These are phyloP conservation scores for Scleromitrula shiraiana DNA, from an alignment of 2,329 filamentous ascomycete genomes.

Conservation along the genomic window DNA sequence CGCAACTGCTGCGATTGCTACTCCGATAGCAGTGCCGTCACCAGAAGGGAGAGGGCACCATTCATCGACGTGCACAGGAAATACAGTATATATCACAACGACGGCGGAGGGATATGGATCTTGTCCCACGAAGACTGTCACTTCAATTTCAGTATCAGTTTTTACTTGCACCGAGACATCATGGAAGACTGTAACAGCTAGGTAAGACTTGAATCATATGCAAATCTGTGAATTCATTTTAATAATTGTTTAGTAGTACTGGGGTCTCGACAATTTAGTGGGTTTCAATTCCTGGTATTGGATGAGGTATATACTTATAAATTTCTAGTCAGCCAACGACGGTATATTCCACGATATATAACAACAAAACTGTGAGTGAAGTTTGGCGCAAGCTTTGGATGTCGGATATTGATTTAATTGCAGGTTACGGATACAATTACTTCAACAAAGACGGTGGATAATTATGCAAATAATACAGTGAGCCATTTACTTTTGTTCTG, in stretches of 20 bases:
- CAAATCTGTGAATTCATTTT: no score
- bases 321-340: not conserved
- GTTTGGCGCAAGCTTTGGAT: not conserved
- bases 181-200: not conserved
- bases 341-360: not conserved
- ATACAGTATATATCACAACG: not conserved
- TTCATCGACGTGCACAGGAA: not conserved
- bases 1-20: slow-evolving; percentile 1
- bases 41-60: not conserved
- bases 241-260: not conserved
- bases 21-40: not conserved
- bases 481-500: no score
- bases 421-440: not conserved
- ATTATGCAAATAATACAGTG: not conserved
- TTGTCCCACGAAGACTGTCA: slow-evolving; percentile 14
- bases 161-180: not conserved
- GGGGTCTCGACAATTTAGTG: not conserved
- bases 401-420: not conserved
- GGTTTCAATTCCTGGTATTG: not conserved
- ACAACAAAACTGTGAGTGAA: not conserved
- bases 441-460: not conserved
- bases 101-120: not conserved
- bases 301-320: not conserved
- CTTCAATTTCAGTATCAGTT: not conserved
- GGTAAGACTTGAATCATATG: not conserved